phyloP scores from a whole-genome alignment of 1,284 basidiomycete species.

The Ceratorhiza oryzae-sativae region DNA sequence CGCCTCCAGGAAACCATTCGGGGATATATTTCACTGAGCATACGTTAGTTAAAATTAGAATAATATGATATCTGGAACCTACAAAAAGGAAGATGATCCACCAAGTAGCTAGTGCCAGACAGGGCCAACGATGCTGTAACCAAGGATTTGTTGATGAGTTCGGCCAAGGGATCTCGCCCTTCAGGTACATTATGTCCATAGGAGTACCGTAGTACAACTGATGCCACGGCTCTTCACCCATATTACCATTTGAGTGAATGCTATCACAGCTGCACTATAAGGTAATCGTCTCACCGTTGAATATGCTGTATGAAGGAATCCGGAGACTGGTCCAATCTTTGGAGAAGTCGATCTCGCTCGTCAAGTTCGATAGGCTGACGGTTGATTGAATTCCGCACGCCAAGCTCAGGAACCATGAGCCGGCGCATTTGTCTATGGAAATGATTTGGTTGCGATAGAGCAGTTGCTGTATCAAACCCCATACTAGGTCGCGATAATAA shows the following conservation, averaged over 20 bases:
- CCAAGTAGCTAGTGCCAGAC: conserved; percentile 18
- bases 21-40: conserved; percentile 55
- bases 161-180: conserved; percentile 9
- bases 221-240: conserved; percentile 15
- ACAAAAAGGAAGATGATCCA: conserved; percentile 18
- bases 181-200: conserved; percentile 8
- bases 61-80: neutral
- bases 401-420: conserved; percentile 16
- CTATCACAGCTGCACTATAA: neutral
- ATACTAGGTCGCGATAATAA: conserved; percentile 1
- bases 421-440: conserved; percentile 19
- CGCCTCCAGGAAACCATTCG: conserved; percentile 59
- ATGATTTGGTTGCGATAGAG: conserved; percentile 11
- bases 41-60: neutral
- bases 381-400: neutral
- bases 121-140: neutral
- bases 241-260: too few relatives aligned
- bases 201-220: conserved; percentile 15
- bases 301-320: neutral
- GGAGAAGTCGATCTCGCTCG: neutral
- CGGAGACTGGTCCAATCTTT: conserved; percentile 6
- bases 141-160: conserved; percentile 24
- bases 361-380: conserved; percentile 1
- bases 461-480: conserved; percentile 23
- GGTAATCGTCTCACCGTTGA: neutral